Conservation (phyloP, 306 rosid species). For the Alnus rubra region DNA sequence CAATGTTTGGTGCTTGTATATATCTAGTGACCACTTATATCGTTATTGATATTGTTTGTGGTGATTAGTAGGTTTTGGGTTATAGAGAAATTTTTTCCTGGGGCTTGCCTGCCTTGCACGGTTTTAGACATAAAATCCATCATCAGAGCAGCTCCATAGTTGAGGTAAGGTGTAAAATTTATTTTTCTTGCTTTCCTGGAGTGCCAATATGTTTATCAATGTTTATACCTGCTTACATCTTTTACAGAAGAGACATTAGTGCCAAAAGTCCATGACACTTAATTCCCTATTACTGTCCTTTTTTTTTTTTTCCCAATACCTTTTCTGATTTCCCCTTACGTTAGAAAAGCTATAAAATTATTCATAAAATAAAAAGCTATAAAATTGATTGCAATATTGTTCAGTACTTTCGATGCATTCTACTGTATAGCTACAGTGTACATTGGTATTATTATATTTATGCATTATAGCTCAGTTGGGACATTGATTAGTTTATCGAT, state of each 20-base stretch:
- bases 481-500: not conserved
- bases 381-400: not conserved
- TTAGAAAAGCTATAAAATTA: not conserved
- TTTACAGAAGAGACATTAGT: not conserved
- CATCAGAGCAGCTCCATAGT: conserved; percentile 73
- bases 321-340: too few species aligned
- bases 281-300: too few species aligned
- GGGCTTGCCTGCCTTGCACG: conserved; percentile 44
- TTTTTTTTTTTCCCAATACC: too few species aligned
- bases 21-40: not conserved
- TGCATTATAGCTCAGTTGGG: not conserved
- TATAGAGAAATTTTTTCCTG: conserved; percentile 37
- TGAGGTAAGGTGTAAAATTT: conserved; percentile 52
- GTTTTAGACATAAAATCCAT: conserved; percentile 64
- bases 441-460: not conserved
- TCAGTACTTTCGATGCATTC: not conserved
- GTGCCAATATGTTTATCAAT: not conserved
- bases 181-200: conserved; percentile 9
- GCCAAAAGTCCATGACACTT: not conserved
- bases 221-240: not conserved
- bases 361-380: not conserved
- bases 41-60: conserved; percentile 10
- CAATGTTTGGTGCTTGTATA: not conserved
- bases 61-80: conserved; percentile 53
- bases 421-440: not conserved